Base-by-base conservation (phyloP, 1,284 basidiomycete genomes). In the Cutaneotrichosporon cutaneum region DNA sequence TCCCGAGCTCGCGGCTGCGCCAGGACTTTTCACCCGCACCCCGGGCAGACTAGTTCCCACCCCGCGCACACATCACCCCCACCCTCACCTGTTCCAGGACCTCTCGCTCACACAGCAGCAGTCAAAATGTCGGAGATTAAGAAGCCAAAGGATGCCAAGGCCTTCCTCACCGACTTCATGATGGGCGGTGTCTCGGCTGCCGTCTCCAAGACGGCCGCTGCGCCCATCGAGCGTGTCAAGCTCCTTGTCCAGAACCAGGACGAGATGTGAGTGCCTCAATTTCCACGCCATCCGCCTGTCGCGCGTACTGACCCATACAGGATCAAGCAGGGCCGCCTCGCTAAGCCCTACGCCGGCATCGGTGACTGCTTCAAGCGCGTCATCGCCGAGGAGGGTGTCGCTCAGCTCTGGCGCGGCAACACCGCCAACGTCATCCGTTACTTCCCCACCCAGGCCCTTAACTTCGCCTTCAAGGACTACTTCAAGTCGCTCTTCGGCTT, bases 201-300 rank as follows among this genome's bases (percentile, higher is more conserved):
- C 72, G 92, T 97, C 81, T 90, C 94, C 63, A 98, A 98, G 87
- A 97, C 94, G 68, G 90, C 90, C 72, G 94, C 94, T 74, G 94
- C 94, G 67, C 94, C 95, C 83, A 97, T 98, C 78, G 94, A 98
- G 87, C 93, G 94, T 81, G 94, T 98, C 83, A 98, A 85, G 88
- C 88, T 97, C 77, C 84, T 97, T 79, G 90, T 97, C 72, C 94
- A 97, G 83, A 97, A 97, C 85, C 94, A 97, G 80, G 85, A 82
- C 72, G 79, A 80, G 71, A 79, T 80, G 79, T 79, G 66, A 72
- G 77, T 72, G 2, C 24, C 56, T 51, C 59, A 55, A 55, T 48
- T 42, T 45, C 24, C 13, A 32, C 9, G n/a, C n/a, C n/a, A 1
- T 11, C 26, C 18, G 0, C 6, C 8, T 5, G 4, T 42, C 27